Base-by-base conservation (phyloP, 139 green algal species). In the Chlorella vulgaris region DNA sequence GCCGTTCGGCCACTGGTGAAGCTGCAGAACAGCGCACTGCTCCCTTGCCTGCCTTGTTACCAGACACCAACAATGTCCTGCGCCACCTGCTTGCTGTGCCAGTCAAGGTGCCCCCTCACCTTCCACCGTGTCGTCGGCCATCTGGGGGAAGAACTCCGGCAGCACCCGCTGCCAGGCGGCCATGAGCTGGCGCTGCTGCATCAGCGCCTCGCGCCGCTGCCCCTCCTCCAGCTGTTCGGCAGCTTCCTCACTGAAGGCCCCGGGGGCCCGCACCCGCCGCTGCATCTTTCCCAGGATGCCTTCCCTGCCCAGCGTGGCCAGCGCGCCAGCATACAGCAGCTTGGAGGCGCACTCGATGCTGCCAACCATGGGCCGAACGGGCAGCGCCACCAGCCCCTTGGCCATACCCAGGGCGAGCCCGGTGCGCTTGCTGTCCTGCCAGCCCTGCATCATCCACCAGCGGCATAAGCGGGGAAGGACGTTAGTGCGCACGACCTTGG, bases 221-320 rank as follows among this genome's bases (percentile, higher is more conserved):
- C n/a, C 51, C 51, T 78, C 71, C 71, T 78, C 71, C 33, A 39
- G 31, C 22, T 31, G 22, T 33, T 78, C 71, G 13, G 50, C 51
- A 38, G 42, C 50, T 13, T 87, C 87, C 70, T 89, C 87, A 35
- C 53, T 68, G 86, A 83, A 69, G 50, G 89, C 79, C 42, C 92
- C 92, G 0, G 93, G 93, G 6, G 92, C 89, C 31, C 85, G 69
- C 33, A 96, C 86, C n/a, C 93, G 86, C 4, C 90, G 89, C 65
- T 92, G 84, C 7, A 94, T 85, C 82, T 91, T 95, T 69, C 93
- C 88, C 39, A 87, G 87, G 82, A 97, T 97, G 83, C 91, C 94
- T 58, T 93, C 80, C 77, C 89, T 89, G n/a, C 94, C 94, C 77
- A 96, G 83, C 80, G 87, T 94, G 69, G 91, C 47, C 55, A 97